These are phyloP conservation scores for Amorphotheca resinae DNA, from an alignment of 495 filamentous ascomycete species.

Conservation along the genomic window DNA sequence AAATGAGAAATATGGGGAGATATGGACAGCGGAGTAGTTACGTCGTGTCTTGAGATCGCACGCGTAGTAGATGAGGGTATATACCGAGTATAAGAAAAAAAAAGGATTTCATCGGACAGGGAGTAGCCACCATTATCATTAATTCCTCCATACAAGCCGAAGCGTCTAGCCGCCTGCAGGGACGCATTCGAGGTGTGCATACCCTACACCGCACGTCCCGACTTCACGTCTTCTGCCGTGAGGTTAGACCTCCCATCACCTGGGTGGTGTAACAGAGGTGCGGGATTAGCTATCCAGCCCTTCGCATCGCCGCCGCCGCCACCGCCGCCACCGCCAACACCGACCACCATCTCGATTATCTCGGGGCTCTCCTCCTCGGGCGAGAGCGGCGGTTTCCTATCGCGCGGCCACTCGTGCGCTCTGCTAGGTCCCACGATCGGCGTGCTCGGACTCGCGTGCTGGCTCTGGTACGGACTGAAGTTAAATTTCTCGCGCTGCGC, in stretches of 20 bases:
- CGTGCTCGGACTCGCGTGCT: conserved; percentile 14
- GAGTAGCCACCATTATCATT: too few relatives aligned
- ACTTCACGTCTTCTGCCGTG: too few relatives aligned
- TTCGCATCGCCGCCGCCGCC: too few relatives aligned
- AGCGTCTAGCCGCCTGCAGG: too few relatives aligned
- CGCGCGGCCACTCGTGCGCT: conserved; percentile 10
- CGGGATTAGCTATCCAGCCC: too few relatives aligned
- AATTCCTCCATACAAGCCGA: too few relatives aligned
- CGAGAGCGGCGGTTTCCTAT: conserved; percentile 1
- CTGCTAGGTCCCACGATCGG: background rate
- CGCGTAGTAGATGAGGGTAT: background rate
- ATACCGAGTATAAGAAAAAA: background rate
- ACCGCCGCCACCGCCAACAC: conserved; percentile 6
- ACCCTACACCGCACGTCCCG: too few relatives aligned
- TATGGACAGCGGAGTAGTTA: background rate
- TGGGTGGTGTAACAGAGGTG: too few relatives aligned
- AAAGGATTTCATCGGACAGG: too few relatives aligned
- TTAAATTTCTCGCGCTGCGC: conserved; percentile 13
- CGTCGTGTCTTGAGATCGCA: too few relatives aligned
- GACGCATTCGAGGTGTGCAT: too few relatives aligned
- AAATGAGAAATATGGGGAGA: background rate
- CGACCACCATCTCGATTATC: background rate
- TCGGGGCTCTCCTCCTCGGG: background rate
- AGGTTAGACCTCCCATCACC: too few relatives aligned
- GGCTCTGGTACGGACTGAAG: conserved; percentile 19